phyloP scores from a whole-genome alignment of 2,329 filamentous ascomycete species.

The Sporothrix mexicana region DNA sequence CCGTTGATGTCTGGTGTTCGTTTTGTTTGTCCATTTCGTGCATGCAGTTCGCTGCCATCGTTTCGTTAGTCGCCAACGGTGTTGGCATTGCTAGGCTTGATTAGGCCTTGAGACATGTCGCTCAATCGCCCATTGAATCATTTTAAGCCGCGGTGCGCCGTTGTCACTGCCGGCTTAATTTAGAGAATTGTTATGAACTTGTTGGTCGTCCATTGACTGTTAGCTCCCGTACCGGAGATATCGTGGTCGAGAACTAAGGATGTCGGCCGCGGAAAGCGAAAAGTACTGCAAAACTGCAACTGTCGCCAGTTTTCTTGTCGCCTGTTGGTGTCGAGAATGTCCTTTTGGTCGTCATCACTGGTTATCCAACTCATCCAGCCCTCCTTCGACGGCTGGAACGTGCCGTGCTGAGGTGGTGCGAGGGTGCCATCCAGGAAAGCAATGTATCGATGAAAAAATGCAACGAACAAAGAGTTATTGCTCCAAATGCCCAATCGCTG shows the following conservation, averaged over 20 bases:
- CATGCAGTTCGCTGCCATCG: neutral
- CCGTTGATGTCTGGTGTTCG: neutral
- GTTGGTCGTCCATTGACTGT: neutral
- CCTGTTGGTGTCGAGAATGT: neutral
- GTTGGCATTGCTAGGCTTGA: neutral
- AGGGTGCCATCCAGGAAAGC: neutral
- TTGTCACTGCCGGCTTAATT: slow-evolving; percentile 16
- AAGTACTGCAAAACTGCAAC: too few species aligned
- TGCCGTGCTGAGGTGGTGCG: too few species aligned
- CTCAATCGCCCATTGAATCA: slow-evolving; percentile 1
- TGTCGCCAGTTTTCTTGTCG: too few species aligned
- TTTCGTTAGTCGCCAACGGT: neutral
- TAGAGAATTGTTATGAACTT: too few species aligned
- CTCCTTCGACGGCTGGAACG: too few species aligned
- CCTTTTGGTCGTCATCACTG: too few species aligned
- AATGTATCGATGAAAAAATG: neutral
- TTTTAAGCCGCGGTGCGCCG: slow-evolving; percentile 6
- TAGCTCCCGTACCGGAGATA: neutral
- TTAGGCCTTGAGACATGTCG: neutral
- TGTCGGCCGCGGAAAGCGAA: too few species aligned
- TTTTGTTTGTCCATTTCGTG: slow-evolving; percentile 21
- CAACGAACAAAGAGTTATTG: neutral
- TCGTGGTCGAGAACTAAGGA: too few species aligned
- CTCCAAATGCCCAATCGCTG: neutral
- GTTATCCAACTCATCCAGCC: too few species aligned